phyloP scores from a whole-genome alignment of 78 protist genomes.

The Tieghemostelium lacteum region DNA sequence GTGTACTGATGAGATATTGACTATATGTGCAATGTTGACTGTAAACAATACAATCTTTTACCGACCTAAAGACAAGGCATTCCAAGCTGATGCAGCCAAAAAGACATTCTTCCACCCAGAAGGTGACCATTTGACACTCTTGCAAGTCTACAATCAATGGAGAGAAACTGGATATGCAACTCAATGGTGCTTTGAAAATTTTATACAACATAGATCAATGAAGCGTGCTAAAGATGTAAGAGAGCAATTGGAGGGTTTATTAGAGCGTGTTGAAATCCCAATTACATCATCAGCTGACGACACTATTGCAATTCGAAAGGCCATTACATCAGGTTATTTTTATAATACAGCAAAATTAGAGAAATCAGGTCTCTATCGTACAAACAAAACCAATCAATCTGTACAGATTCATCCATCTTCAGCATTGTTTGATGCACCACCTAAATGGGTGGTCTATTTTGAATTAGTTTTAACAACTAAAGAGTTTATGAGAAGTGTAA shows the following conservation, averaged over 20 bases:
- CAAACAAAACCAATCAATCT: constrained; percentile 87
- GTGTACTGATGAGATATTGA: constrained; percentile 70
- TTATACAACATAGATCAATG: constrained; percentile 94
- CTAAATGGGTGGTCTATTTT: constrained; percentile 95
- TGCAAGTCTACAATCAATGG: constrained; percentile 94
- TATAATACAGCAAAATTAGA: constrained; percentile 84
- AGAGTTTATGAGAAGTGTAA: constrained; percentile 93
- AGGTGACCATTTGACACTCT: constrained; percentile 96
- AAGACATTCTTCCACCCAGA: constrained; percentile 71
- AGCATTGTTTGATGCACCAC: constrained; percentile 46
- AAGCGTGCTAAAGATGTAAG: constrained; percentile 95
- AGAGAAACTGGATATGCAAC: constrained; percentile 85
- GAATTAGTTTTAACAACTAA: constrained; percentile 94
- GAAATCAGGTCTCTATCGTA: constrained; percentile 80
- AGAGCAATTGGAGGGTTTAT: constrained; percentile 91
- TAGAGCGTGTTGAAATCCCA: constrained; percentile 93
- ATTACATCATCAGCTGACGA: constrained; percentile 43
- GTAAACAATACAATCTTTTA: constrained; percentile 93
- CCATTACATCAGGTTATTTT: constrained; percentile 95
- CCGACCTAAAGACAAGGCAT: constrained; percentile 92
- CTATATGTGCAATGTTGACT: constrained; percentile 94
- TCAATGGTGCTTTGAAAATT: constrained; percentile 98
- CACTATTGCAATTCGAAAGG: constrained; percentile 84
- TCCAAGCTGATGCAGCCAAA: constrained; percentile 89
- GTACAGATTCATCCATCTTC: constrained; percentile 92